Evolutionary conservation across 1,139 yeast genomes (phyloP).

Genomic region (Scheffersomyces illinoinensis): DNA sequence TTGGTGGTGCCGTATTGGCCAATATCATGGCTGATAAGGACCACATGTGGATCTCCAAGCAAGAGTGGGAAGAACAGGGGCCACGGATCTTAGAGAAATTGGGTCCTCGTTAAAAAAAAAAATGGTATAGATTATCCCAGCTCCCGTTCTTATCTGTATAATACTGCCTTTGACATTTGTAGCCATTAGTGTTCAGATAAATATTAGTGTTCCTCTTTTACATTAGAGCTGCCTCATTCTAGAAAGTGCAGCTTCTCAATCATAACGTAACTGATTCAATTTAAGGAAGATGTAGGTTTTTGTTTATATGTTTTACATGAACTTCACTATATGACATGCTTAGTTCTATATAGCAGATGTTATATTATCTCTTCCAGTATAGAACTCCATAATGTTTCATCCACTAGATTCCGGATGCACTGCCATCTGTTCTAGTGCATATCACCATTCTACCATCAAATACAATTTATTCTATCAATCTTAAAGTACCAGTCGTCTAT

Average conservation of each 20-base stretch:
- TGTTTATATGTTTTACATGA: no score
- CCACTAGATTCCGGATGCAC: background rate
- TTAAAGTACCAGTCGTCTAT: background rate
- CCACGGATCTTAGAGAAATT: constrained; percentile 79
- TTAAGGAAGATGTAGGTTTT: background rate
- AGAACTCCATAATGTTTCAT: no score
- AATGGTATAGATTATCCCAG: background rate
- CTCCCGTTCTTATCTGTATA: background rate
- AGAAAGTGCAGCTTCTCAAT: background rate
- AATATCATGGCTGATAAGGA: constrained; percentile 98
- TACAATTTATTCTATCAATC: background rate
- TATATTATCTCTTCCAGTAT: no score
- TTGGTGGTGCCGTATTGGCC: constrained; percentile 98
- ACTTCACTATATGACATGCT: no score
- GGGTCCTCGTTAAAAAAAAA: constrained; percentile 76
- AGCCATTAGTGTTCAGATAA: background rate
- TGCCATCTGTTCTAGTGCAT: background rate
- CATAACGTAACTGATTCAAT: constrained; percentile 3
- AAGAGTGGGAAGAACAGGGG: constrained; percentile 98
- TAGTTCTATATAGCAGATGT: background rate
- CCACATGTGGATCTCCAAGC: constrained; percentile 95
- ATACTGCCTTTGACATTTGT: background rate
- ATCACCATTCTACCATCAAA: background rate
- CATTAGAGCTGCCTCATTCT: background rate
- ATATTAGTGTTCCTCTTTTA: background rate